These are phyloP conservation scores for Gaeumannomyces tritici DNA, from an alignment of 2,329 filamentous ascomycete species.

Conservation along the genomic window DNA sequence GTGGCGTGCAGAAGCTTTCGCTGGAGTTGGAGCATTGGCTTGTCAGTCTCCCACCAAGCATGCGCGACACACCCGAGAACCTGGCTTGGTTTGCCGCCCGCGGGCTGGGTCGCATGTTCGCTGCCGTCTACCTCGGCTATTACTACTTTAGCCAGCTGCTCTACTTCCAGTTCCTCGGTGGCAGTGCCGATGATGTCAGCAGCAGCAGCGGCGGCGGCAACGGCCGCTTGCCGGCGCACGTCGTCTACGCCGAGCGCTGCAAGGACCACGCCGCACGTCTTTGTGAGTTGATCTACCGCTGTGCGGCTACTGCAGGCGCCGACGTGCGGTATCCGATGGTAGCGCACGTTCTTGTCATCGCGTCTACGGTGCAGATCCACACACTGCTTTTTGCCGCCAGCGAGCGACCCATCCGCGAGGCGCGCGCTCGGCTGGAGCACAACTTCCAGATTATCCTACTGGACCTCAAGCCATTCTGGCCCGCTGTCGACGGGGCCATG, in stretches of 20 bases:
- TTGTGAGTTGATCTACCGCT: conserved; percentile 28
- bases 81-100: conserved; percentile 23
- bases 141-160: conserved; percentile 36
- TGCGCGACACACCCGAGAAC: conserved; percentile 28
- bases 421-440: conserved; percentile 25
- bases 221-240: background rate
- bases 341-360: conserved; percentile 34
- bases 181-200: conserved; percentile 1
- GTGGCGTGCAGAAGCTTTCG: conserved; percentile 20
- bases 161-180: conserved; percentile 32
- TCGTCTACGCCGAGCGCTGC: conserved; percentile 21
- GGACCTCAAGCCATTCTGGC: conserved; percentile 29
- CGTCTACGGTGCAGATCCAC: conserved; percentile 35
- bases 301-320: conserved; percentile 23
- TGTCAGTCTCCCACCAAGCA: conserved; percentile 19
- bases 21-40: conserved; percentile 24
- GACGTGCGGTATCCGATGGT: conserved; percentile 33
- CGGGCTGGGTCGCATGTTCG: conserved; percentile 31
- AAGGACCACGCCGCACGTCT: conserved; percentile 27
- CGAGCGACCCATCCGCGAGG: conserved; percentile 22
- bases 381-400: conserved; percentile 29
- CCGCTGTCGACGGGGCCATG: conserved; percentile 25
- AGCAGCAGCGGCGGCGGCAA: conserved; percentile 18
- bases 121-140: conserved; percentile 34
- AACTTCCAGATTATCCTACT: conserved; percentile 34